These are phyloP conservation scores for Cladosporium phlei DNA, from an alignment of 2,329 filamentous ascomycete species.

Conservation along the genomic window DNA sequence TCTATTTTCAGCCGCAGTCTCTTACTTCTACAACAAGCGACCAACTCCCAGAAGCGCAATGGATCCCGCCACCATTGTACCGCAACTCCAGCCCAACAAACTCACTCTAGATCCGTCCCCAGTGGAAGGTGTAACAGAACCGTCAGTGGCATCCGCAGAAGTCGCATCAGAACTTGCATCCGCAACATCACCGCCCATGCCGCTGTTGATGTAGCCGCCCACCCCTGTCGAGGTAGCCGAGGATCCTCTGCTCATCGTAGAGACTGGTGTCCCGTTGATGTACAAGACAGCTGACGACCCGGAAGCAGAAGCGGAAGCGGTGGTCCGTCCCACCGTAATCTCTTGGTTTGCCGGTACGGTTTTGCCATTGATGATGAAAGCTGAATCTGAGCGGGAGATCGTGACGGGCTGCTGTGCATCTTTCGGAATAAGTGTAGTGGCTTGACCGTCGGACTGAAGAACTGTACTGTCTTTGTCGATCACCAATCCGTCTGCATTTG, in stretches of 20 bases:
- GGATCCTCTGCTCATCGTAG: background rate
- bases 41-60: too few species aligned
- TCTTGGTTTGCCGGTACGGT: conserved; percentile 35
- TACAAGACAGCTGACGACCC: background rate
- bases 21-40: too few species aligned
- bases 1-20: too few species aligned
- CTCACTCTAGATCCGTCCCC: background rate
- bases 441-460: background rate
- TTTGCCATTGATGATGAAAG: conserved; percentile 26
- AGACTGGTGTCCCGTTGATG: background rate
- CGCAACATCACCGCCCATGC: background rate
- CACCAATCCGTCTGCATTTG: background rate
- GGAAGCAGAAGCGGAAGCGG: background rate
- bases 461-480: background rate
- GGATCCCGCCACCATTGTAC: too few species aligned
- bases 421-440: background rate
- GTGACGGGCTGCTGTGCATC: background rate
- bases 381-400: conserved; percentile 1
- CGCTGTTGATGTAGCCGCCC: conserved; percentile 4
- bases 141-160: background rate
- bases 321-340: conserved; percentile 16
- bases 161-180: background rate
- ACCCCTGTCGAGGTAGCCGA: background rate
- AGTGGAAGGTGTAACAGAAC: background rate
- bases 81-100: too few species aligned